These are phyloP conservation scores for Fusarium beomiforme DNA, from an alignment of 2,329 filamentous ascomycete genomes.

Conservation along the genomic window DNA sequence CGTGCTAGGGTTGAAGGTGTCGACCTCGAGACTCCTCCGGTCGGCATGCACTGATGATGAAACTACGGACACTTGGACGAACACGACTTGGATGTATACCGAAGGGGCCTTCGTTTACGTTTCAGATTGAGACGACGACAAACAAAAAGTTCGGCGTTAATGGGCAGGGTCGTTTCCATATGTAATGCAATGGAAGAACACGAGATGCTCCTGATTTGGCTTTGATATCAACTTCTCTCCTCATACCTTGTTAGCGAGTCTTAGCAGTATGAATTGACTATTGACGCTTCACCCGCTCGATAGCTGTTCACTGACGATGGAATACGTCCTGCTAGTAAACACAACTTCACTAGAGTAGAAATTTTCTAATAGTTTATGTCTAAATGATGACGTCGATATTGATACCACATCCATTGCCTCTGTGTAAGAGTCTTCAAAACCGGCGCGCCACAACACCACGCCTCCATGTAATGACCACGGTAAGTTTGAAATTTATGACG, in stretches of 20 bases:
- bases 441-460: background rate
- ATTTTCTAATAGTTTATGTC: conserved; percentile 13
- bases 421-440: background rate
- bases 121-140: conserved; percentile 11
- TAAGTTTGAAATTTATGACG: background rate
- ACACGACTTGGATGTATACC: conserved; percentile 1
- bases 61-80: conserved; percentile 18
- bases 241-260: conserved; percentile 35
- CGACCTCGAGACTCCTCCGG: conserved; percentile 65
- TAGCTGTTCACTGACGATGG: conserved; percentile 6
- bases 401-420: conserved; percentile 1
- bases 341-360: conserved; percentile 24
- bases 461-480: background rate
- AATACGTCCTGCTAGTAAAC: conserved; percentile 8
- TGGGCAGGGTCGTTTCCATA: conserved; percentile 18
- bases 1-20: conserved; percentile 60
- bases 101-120: background rate
- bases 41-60: conserved; percentile 45
- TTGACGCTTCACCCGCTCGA: conserved; percentile 26
- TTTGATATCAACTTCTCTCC: conserved; percentile 35
- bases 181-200: conserved; percentile 27
- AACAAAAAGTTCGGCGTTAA: conserved; percentile 34
- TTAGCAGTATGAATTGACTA: conserved; percentile 33
- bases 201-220: conserved; percentile 28
- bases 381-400: conserved; percentile 10